These are phyloP conservation scores for Pisolithus sp. DNA, from an alignment of 768 basidiomycete species.

Conservation along the genomic window DNA sequence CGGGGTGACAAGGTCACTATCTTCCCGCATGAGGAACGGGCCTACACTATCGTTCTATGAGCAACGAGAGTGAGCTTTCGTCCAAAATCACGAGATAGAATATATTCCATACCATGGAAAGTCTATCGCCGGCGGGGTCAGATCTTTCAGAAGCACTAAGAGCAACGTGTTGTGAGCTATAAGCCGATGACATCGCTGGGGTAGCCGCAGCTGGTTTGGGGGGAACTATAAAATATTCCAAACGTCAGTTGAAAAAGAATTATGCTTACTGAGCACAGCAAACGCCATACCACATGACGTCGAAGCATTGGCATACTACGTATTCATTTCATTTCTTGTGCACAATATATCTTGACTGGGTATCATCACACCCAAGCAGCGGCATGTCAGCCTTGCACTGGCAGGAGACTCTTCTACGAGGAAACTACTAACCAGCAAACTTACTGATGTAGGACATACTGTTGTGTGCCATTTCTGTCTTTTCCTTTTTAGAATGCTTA, in stretches of 20 bases:
- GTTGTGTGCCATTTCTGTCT: too few relatives aligned
- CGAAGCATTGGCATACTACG: background rate
- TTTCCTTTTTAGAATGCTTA: too few relatives aligned
- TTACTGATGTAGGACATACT: too few relatives aligned
- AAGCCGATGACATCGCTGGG: background rate
- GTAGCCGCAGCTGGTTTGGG: too few relatives aligned
- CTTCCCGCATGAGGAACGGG: slow-evolving; percentile 10
- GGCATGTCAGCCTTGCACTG: too few relatives aligned
- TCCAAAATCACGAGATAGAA: slow-evolving; percentile 26
- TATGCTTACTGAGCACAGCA: too few relatives aligned
- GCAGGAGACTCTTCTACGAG: too few relatives aligned
- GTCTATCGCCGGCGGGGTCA: slow-evolving; percentile 8
- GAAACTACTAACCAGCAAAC: too few relatives aligned
- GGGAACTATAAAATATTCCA: too few relatives aligned
- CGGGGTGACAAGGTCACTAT: slow-evolving; percentile 20
- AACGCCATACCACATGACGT: background rate
- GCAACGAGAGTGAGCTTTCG: slow-evolving; percentile 15
- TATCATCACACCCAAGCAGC: slow-evolving; percentile 41
- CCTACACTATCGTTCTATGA: slow-evolving; percentile 21
- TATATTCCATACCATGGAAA: slow-evolving; percentile 24
- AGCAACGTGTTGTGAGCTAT: slow-evolving; percentile 24
- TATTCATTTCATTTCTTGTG: slow-evolving; percentile 24
- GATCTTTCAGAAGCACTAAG: slow-evolving; percentile 22
- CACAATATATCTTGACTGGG: slow-evolving; percentile 38
- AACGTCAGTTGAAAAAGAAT: background rate